Evolutionary conservation across 257 asterid genomes (phyloP), one percentile per base, ranked within the genome.

Genomic region (Solanum rostratum): DNA sequence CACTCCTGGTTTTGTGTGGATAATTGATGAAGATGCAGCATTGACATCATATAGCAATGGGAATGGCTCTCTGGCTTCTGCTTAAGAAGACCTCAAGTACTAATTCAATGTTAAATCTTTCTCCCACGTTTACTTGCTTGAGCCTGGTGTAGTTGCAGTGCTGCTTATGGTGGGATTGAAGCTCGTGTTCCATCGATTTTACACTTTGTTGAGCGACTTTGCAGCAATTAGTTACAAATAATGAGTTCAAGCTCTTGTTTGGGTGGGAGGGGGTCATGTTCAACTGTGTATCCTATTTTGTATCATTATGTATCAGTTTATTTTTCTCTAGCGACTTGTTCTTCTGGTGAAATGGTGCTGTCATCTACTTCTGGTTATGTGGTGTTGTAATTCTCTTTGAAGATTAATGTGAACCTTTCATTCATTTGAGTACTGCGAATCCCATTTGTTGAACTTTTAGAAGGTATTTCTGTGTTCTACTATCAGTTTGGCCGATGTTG

Each of bases 1-100:
- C 9, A 18, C 78, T 19, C 92, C 92, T 10, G 88, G 81, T 11
- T 85, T 80, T 70, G 91, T 88, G 71, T 85, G 66, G 85, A 85
- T 37, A 66, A 52, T 80, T 66, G 81, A 53, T 9, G 87, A 85
- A 41, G 87, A 68, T 24, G 71, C 76, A 80, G 6, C 82, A 14
- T 53, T 1, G 27, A 82, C 12, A 13, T 22, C 52, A 54, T 59
- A 27, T 53, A 53, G 11, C 49, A 52, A 79, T 1, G 52, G 45
- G 33, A 33, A 46, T 68, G 19, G 53, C 52, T 20, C 79, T 19
- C 16, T 70, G 19, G 30, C 79, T 70, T 70, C 53, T 39, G 27
- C 52, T 39, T 37, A 70, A 53, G 27, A 39, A 39, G 53, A 39
- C 29, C 41, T 39, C 78, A 69, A 29, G 62, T 79, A 79, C 53